Conservation (phyloP, 2,329 filamentous ascomycete genomes). For the Clarireedia monteithiana region DNA sequence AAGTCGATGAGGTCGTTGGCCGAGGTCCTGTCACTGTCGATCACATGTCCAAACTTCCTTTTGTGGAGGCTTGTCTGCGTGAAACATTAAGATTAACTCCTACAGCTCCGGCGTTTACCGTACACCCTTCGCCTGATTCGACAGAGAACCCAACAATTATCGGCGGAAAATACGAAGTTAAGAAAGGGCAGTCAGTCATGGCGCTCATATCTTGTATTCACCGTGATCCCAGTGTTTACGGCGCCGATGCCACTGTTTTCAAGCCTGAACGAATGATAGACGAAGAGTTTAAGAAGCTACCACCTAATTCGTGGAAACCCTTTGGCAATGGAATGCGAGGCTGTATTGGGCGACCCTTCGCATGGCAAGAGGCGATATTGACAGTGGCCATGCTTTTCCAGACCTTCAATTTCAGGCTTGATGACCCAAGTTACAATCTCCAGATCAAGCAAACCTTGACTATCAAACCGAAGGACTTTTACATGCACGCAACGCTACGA, state of each 20-base stretch:
- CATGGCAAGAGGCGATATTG: constrained; percentile 64
- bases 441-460: constrained; percentile 49
- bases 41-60: constrained; percentile 49
- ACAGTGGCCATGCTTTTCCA: constrained; percentile 58
- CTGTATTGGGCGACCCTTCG: constrained; percentile 68
- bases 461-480: constrained; percentile 56
- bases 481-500: constrained; percentile 51
- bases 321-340: constrained; percentile 66
- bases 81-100: constrained; percentile 54
- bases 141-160: constrained; percentile 30
- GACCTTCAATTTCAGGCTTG: constrained; percentile 59
- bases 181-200: constrained; percentile 43
- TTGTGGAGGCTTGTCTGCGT: constrained; percentile 56
- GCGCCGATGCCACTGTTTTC: constrained; percentile 57
- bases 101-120: constrained; percentile 35
- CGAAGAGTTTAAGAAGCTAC: constrained; percentile 58
- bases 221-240: constrained; percentile 56
- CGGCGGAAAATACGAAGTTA: constrained; percentile 21
- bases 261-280: constrained; percentile 66
- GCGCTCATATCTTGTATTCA: constrained; percentile 32
- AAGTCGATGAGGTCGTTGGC: constrained; percentile 47
- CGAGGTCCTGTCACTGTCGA: constrained; percentile 36
- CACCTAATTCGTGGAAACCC: constrained; percentile 60
- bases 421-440: constrained; percentile 52
- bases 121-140: constrained; percentile 36